phyloP scores from a whole-genome alignment of 1,284 basidiomycete species.

The Psilocybe mexicana region DNA sequence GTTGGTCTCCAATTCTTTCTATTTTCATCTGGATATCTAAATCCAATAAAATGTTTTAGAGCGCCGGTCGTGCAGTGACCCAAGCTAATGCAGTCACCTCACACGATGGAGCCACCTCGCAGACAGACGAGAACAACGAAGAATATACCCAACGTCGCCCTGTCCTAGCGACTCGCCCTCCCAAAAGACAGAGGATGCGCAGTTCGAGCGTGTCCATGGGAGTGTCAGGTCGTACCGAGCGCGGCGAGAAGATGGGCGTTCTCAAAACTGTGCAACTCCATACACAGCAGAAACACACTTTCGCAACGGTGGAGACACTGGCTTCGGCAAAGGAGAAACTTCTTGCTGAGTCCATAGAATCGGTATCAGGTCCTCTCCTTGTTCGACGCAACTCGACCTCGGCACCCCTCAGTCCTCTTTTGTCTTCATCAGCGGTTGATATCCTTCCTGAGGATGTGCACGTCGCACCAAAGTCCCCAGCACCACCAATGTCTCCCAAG shows the following conservation, averaged over 20 bases:
- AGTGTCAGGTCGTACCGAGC: constrained; percentile 39
- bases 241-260: constrained; percentile 50
- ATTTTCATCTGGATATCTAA: constrained; percentile 1
- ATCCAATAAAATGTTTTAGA: constrained; percentile 36
- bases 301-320: constrained; percentile 33
- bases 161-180: constrained; percentile 27
- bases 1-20: constrained; percentile 24
- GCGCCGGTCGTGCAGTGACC: constrained; percentile 64
- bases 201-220: constrained; percentile 59
- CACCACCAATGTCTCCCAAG: too few relatives aligned
- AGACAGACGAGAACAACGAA: constrained; percentile 57
- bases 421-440: constrained; percentile 12
- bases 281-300: constrained; percentile 56
- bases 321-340: constrained; percentile 25
- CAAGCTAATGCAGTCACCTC: constrained; percentile 63
- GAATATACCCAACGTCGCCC: constrained; percentile 42
- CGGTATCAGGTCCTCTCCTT: constrained; percentile 24
- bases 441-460: constrained; percentile 15
- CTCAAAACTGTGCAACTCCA: constrained; percentile 62
- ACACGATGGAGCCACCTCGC: constrained; percentile 44
- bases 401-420: constrained; percentile 24
- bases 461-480: neutral
- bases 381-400: constrained; percentile 51
- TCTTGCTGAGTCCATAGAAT: constrained; percentile 19
- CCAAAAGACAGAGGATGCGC: constrained; percentile 44